Evolutionary conservation across 345 rosid species (phyloP).

Genomic region (Rhizophora apiculata): DNA sequence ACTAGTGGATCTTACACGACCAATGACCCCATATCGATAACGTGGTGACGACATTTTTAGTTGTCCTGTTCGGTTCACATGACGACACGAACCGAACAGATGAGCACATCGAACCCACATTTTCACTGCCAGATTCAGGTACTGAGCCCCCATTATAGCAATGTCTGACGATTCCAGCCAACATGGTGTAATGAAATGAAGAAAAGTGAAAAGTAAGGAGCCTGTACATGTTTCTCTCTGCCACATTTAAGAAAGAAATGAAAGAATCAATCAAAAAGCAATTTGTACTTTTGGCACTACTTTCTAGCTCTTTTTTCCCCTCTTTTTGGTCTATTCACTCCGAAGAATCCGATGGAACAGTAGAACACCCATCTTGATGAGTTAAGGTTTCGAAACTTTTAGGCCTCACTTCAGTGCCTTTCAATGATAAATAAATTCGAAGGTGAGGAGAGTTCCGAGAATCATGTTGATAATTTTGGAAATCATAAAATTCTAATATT

Average conservation of each 20-base stretch:
- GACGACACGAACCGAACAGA: slow-evolving; percentile 28
- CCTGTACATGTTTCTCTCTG: neutral
- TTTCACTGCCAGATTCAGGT: neutral
- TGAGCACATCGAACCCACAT: slow-evolving; percentile 24
- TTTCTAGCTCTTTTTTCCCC: neutral
- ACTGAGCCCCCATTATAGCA: no score
- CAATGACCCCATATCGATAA: neutral
- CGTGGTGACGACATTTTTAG: slow-evolving; percentile 27
- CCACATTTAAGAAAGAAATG: neutral
- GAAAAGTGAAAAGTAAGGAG: neutral
- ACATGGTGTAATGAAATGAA: slow-evolving; percentile 8
- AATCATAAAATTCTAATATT: no score
- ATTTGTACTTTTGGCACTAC: neutral
- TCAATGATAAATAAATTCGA: no score
- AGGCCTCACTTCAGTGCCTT: slow-evolving; percentile 58
- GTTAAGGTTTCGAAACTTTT: slow-evolving; percentile 14
- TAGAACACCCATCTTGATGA: neutral
- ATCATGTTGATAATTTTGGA: no score
- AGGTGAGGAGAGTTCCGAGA: no score
- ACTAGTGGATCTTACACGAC: neutral
- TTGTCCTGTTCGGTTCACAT: slow-evolving; percentile 7
- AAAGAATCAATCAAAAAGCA: neutral
- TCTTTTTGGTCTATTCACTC: neutral
- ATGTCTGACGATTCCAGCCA: neutral
- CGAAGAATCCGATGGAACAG: neutral